These are phyloP conservation scores for Triadica sebifera DNA, from an alignment of 345 rosid species.

Conservation along the genomic window DNA sequence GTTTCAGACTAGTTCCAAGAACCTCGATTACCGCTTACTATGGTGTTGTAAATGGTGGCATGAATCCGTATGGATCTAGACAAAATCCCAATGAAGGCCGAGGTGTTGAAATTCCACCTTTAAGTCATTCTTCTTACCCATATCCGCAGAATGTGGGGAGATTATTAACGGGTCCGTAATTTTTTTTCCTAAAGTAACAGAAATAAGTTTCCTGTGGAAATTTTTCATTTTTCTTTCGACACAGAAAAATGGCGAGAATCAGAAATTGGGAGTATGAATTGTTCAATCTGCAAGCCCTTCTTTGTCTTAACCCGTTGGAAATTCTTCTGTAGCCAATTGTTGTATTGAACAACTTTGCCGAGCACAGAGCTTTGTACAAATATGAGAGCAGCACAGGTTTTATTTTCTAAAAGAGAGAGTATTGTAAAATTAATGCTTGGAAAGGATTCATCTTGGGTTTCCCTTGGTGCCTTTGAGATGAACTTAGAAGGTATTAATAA, in stretches of 20 bases:
- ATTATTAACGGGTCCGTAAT: slow-evolving; percentile 72
- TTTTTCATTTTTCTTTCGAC: slow-evolving; percentile 15
- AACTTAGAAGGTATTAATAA: too few species aligned
- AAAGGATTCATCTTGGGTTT: slow-evolving; percentile 32
- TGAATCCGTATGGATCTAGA: slow-evolving; percentile 50
- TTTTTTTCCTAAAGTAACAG: slow-evolving; percentile 4
- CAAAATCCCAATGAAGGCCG: slow-evolving; percentile 52
- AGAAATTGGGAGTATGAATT: slow-evolving; percentile 14
- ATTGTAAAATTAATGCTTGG: slow-evolving; percentile 33
- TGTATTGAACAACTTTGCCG: slow-evolving; percentile 23
- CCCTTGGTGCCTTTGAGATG: background rate
- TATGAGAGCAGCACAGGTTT: slow-evolving; percentile 24
- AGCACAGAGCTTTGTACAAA: slow-evolving; percentile 36
- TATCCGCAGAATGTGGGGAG: slow-evolving; percentile 76
- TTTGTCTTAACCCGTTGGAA: slow-evolving; percentile 14
- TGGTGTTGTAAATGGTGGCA: slow-evolving; percentile 53
- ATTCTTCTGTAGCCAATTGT: background rate
- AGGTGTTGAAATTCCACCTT: slow-evolving; percentile 42
- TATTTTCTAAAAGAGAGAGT: slow-evolving; percentile 21
- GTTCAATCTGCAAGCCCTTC: slow-evolving; percentile 14
- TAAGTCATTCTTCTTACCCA: slow-evolving; percentile 58
- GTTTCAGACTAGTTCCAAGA: slow-evolving; percentile 53
- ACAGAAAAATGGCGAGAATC: slow-evolving; percentile 21
- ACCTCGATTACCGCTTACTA: slow-evolving; percentile 46
- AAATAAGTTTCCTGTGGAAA: slow-evolving; percentile 21